Evolutionary conservation across 2,329 filamentous ascomycete species (phyloP), one percentile per base, ranked within the genome.

Genomic region (Phaeomoniella chlamydospora): DNA sequence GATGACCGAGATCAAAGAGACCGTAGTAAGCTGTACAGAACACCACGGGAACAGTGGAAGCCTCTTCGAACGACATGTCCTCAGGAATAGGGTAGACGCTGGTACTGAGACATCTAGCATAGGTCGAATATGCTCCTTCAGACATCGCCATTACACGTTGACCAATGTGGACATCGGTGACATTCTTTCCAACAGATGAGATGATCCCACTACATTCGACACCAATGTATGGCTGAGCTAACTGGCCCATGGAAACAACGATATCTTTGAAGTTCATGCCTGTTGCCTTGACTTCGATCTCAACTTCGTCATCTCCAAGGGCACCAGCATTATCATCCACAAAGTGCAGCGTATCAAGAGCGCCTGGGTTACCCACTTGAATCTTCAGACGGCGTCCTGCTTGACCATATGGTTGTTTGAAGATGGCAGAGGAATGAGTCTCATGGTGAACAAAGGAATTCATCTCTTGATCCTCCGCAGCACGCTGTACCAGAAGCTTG

Each of bases 261-360:
- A 57, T 48, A 39, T 59, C 55, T 15, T 51, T 51, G 43, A 56
- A 55, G 37, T 57, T 58, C 18, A 59, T 41, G 12, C 51, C 49
- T 1, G 46, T 48, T 5, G 54, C 54, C 33, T 57, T 57, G 36
- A 55, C 49, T 31, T 52, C 46, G 18, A 61, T 45, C 18, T 58
- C 55, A 9, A 59, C 46, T 2, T 53, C 37, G 15, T 54, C 41
- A 0, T 19, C 30, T 3, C 40, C 42, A 1, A 46, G 32, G 4
- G 15, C 4, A 4, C 6, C 4, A 9, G 11, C 6, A 6, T 37
- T 35, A 29, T 56, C 51, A 14, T 45, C 40, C 3, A 37, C 40
- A 31, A 49, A 52, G 15, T 34, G 36, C 3, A 46, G 34, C 4
- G 42, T 47, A 26, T 48, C 43, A 15, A 52, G 44, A n/a, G 48